Evolutionary conservation across 1,284 basidiomycete genomes (phyloP), one percentile per base, ranked within the genome.

Genomic region (Gomphus sp.): DNA sequence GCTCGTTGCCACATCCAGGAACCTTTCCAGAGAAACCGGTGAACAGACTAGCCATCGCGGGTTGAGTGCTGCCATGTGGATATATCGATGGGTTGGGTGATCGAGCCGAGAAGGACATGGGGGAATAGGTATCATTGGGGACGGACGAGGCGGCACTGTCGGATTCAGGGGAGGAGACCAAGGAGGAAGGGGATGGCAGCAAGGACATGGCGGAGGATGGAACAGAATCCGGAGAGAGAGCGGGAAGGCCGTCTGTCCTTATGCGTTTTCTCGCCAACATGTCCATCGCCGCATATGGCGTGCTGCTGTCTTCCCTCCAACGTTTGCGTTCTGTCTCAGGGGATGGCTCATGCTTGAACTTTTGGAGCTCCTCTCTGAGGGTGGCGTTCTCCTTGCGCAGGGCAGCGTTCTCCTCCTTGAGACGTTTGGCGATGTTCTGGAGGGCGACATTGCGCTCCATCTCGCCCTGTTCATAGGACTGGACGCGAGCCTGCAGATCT

Each of bases 381-480:
- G 73, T 67, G 25, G 68, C 65, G 63, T 91, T 87, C 70, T 90
- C 84, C 60, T 73, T 73, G 49, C 80, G 79, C n/a, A 93, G 76
- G 31, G 72, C 73, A 59, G 87, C 85, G 62, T 95, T 95, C 69
- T 95, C 92, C 62, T 91, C 89, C 73, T 94, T 95, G 61, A 92
- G 79, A 31, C 86, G 85, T 69, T 92, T 89, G 28, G 91, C 91
- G 57, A 93, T 83, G 60, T 82, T 86, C 70, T 94, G 92, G 25
- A 95, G 76, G 49, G 89, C 88, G 53, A 94, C 84, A 67, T 91
- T 93, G 55, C 91, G 86, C 70, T 93, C 89, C 52, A 93, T 87
- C 70, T 94, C 92, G 44, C 92, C 91, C 65, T 91, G 89, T 70
- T 95, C 92, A 66, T 93, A 94, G 44, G 84, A 82, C 63, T 90